These are phyloP conservation scores for Castanea crenata DNA, from an alignment of 306 rosid genomes.

Conservation along the genomic window DNA sequence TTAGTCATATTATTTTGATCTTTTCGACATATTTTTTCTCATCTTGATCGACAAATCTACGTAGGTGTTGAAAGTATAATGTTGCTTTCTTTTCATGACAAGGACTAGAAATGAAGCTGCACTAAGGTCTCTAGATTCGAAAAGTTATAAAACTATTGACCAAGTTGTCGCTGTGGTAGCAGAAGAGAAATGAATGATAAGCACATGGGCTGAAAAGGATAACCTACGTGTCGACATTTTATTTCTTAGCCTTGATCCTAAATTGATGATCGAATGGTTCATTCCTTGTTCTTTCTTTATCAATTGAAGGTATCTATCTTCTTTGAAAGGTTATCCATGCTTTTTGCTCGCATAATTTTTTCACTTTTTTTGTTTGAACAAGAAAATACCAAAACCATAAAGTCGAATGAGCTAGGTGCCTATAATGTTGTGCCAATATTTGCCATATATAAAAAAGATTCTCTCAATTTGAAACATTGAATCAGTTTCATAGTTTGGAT, in stretches of 20 bases:
- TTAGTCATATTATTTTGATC: too few species aligned
- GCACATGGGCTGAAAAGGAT: neutral
- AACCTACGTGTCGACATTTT: neutral
- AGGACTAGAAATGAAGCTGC: conserved; percentile 4
- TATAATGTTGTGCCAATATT: neutral
- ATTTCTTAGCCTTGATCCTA: too few species aligned
- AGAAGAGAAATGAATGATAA: neutral
- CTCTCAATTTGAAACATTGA: neutral
- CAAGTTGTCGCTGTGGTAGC: neutral
- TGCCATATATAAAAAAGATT: neutral
- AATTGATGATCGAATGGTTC: neutral
- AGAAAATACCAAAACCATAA: neutral
- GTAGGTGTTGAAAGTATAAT: neutral
- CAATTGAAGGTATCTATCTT: neutral
- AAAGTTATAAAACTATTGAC: neutral
- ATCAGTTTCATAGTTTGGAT: too few species aligned
- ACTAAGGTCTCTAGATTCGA: neutral
- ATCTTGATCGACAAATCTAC: neutral
- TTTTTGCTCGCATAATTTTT: neutral
- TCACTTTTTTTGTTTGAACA: neutral
- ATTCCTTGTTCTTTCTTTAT: neutral
- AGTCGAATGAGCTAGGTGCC: neutral
- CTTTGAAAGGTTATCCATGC: neutral
- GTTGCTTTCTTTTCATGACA: neutral
- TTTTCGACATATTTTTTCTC: neutral